These are phyloP conservation scores for Hericium coralloides DNA, from an alignment of 768 basidiomycete genomes.

Conservation along the genomic window DNA sequence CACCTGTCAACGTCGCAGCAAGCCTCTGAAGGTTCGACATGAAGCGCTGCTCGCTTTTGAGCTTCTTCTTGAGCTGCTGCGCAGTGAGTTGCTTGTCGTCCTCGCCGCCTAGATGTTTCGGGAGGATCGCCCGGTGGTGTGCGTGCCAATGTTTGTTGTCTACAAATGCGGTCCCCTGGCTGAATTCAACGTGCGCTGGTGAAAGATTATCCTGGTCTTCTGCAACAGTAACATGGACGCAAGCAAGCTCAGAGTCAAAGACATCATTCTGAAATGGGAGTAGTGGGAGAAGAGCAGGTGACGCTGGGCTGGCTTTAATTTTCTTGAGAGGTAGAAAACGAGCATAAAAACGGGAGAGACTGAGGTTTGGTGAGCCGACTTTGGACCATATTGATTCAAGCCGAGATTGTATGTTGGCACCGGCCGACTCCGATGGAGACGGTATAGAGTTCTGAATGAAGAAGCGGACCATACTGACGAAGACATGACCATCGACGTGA, in stretches of 20 bases:
- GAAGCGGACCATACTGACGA: conserved; percentile 34
- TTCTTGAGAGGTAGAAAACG: too few relatives aligned
- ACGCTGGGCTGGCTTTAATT: conserved; percentile 19
- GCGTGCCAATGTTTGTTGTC: conserved; percentile 60
- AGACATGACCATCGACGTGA: conserved; percentile 50
- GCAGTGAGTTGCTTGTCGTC: conserved; percentile 23
- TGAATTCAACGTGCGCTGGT: conserved; percentile 28
- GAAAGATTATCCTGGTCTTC: conserved; percentile 11
- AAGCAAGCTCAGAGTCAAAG: conserved; percentile 32
- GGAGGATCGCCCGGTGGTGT: conserved; percentile 36
- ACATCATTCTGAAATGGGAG: conserved; percentile 32
- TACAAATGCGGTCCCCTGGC: conserved; percentile 29
- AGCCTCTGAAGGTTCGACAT: conserved; percentile 49
- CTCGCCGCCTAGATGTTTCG: conserved; percentile 45
- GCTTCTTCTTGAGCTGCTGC: conserved; percentile 27
- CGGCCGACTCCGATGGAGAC: too few relatives aligned
- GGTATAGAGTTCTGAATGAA: conserved; percentile 12
- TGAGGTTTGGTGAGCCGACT: too few relatives aligned
- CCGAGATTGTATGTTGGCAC: neutral
- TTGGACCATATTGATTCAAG: conserved; percentile 3
- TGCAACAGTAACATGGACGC: conserved; percentile 21
- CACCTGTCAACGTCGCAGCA: conserved; percentile 57
- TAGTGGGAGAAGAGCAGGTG: conserved; percentile 7
- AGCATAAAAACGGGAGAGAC: too few relatives aligned
- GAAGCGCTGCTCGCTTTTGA: conserved; percentile 43